Evolutionary conservation across 768 basidiomycete genomes (phyloP).

Genomic region (Termitomyces sp.): DNA sequence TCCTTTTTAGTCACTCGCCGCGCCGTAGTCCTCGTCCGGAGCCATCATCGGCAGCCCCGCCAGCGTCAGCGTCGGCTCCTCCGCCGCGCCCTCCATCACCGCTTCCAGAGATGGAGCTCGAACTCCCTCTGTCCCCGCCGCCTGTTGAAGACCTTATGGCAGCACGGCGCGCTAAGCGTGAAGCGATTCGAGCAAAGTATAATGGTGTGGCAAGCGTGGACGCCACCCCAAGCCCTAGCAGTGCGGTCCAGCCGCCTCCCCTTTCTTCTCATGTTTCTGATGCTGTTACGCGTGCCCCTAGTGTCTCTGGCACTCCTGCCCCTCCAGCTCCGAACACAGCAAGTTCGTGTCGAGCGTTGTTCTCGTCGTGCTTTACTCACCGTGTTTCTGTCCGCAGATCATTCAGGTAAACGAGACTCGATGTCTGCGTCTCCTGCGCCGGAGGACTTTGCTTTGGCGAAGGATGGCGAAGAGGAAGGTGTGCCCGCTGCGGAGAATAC

Average conservation of each 20-base stretch:
- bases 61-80: neutral
- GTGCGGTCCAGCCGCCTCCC: conserved; percentile 73
- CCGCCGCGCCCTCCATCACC: conserved; percentile 14
- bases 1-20: conserved; percentile 60
- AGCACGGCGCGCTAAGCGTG: conserved; percentile 66
- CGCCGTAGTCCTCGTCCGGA: conserved; percentile 27
- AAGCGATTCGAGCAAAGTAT: conserved; percentile 81
- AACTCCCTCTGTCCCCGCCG: conserved; percentile 44
- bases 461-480: conserved; percentile 52
- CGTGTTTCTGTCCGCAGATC: neutral
- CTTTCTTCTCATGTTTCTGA: conserved; percentile 59
- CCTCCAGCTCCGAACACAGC: conserved; percentile 10
- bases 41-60: neutral
- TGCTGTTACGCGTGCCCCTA: conserved; percentile 54
- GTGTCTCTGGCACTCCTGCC: conserved; percentile 31
- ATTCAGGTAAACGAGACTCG: conserved; percentile 47
- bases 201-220: conserved; percentile 44
- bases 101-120: conserved; percentile 49
- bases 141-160: conserved; percentile 64
- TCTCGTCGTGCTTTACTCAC: neutral
- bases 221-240: conserved; percentile 59
- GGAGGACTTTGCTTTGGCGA: conserved; percentile 63
- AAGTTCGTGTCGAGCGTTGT: conserved; percentile 13
- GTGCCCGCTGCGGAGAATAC: conserved; percentile 43
- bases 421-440: conserved; percentile 58